phyloP scores from a whole-genome alignment of 108 stramenopile species.

The Cylindrotheca fusiformis region DNA sequence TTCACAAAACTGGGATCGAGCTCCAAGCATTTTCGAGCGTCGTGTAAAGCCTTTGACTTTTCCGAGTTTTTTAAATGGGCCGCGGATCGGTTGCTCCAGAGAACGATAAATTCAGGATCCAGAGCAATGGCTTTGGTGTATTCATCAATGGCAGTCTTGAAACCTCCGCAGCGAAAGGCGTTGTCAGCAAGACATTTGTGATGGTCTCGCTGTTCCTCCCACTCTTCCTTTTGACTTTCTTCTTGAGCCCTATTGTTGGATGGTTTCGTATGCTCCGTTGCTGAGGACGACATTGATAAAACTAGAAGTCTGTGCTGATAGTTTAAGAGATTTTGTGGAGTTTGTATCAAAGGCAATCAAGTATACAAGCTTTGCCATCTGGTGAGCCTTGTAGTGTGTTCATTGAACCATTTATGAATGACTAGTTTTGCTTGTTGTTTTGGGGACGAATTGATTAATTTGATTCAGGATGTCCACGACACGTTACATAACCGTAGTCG shows the following conservation, averaged over 20 bases:
- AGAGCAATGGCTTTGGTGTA: constrained; percentile 57
- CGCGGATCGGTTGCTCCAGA: constrained; percentile 77
- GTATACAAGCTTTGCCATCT: too few relatives aligned
- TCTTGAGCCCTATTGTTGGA: not conserved
- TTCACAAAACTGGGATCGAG: constrained; percentile 50
- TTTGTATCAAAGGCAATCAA: too few relatives aligned
- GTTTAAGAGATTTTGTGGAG: too few relatives aligned
- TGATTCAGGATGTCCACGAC: too few relatives aligned
- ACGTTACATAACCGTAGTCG: too few relatives aligned
- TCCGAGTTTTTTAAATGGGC: constrained; percentile 75
- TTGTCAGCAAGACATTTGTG: constrained; percentile 59
- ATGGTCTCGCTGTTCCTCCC: constrained; percentile 75
- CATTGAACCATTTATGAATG: too few relatives aligned
- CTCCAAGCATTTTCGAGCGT: constrained; percentile 63
- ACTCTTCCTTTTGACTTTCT: constrained; percentile 55
- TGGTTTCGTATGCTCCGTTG: not conserved
- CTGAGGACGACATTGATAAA: too few relatives aligned
- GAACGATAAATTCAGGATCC: constrained; percentile 58
- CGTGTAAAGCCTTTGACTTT: constrained; percentile 71
- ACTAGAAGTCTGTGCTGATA: too few relatives aligned
- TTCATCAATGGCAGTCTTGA: constrained; percentile 52
- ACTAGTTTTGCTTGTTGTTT: too few relatives aligned
- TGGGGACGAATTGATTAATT: too few relatives aligned
- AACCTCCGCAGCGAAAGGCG: constrained; percentile 64
- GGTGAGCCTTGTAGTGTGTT: too few relatives aligned